phyloP scores from a whole-genome alignment of 768 basidiomycete species.

The Termitomyces sp. region DNA sequence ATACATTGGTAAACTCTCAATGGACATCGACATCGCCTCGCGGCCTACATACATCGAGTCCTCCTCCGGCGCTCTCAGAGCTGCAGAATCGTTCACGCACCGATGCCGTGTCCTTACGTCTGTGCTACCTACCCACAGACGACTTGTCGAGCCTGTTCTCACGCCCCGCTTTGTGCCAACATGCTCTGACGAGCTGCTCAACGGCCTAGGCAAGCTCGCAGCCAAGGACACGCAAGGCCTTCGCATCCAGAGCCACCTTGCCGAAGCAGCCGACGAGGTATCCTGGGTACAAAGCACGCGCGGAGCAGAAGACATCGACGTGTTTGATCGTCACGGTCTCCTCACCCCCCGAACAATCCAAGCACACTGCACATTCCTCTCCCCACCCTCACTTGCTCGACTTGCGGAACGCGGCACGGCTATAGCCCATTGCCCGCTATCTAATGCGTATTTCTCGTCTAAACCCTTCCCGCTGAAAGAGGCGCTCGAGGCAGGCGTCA shows the following conservation, averaged over 20 bases:
- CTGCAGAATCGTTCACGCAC: conserved; percentile 53
- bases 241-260: conserved; percentile 76
- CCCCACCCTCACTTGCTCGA: conserved; percentile 40
- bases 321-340: conserved; percentile 60
- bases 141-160: conserved; percentile 73
- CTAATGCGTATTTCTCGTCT: conserved; percentile 83
- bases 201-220: conserved; percentile 55
- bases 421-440: conserved; percentile 85
- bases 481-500: conserved; percentile 56
- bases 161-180: conserved; percentile 91
- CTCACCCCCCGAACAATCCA: conserved; percentile 66
- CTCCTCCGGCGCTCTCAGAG: conserved; percentile 43
- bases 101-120: conserved; percentile 37
- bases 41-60: conserved; percentile 67
- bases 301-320: conserved; percentile 62
- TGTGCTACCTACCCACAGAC: conserved; percentile 34
- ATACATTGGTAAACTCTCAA: conserved; percentile 87
- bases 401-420: conserved; percentile 49
- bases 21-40: conserved; percentile 79
- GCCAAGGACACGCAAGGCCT: conserved; percentile 26
- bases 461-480: conserved; percentile 66
- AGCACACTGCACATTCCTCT: conserved; percentile 86
- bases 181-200: conserved; percentile 68
- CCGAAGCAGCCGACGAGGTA: conserved; percentile 74
- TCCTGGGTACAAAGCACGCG: conserved; percentile 62